Evolutionary conservation across 495 filamentous ascomycete species (phyloP), one percentile per base, ranked within the genome.

Genomic region (Xylaria nigripes): DNA sequence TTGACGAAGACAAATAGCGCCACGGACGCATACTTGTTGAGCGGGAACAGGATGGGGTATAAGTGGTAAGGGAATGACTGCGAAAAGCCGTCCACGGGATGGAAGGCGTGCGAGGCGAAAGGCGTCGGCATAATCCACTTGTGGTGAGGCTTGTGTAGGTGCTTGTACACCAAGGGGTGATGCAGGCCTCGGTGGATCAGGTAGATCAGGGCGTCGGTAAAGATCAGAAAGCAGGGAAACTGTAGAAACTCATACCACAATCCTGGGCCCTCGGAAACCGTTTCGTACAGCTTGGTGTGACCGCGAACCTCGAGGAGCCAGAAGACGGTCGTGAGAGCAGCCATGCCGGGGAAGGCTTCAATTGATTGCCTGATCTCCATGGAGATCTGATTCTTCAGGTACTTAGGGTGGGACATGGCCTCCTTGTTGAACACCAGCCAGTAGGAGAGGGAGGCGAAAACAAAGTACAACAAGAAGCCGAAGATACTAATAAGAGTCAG

Each of bases 41-140:
- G 78, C 9, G 92, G 92, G 72, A 97, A 93, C 59, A 96, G 69
- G 71, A 95, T 91, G 5, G 91, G 89, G 72, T 91, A 97, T 52
- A 95, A 59, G 74, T 96, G 92, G 75, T 96, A 96, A 0, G 92
- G 92, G 24, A 95, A 61, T 61, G 86, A 86, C 75, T 96, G 93
- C n/a, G 85, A 77, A 74, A 83, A 96, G 65, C 93, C 93, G 70
- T 97, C 92, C 34, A 96, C 60, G 1, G 92, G 93, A 75, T 97
- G 91, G 80, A 97, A 96, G 48, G 92, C 92, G 72, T 95, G 86
- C 48, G 83, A 86, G 10, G 92, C 93, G 68, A 79, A 96, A 10
- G 92, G 92, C 6, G 90, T 95, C 5, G 93, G 93, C 89, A 96
- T 94, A 72, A 97, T 96, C 93, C 92, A 96, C 74, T 95, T 96